A percentile compares a stretch with the other conserved stretches of the same genome.
Evolutionary conservation across 2,329 filamentous ascomycete species (phyloP).

Genomic region (Trichoderma arundinaceum): DNA sequence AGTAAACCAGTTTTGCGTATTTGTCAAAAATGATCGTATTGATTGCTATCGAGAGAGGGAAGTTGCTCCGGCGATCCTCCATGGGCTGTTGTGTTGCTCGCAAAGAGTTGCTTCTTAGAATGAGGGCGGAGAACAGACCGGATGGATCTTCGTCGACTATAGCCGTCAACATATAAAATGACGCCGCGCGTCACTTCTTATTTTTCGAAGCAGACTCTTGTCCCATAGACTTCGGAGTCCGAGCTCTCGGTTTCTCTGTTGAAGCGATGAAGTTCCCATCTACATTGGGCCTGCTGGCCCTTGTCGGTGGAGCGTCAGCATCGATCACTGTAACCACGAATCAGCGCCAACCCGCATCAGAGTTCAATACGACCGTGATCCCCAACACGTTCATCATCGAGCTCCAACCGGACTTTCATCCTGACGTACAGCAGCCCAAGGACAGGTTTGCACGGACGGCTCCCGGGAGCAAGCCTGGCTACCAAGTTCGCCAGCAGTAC

Average conservation of each 20-base stretch:
- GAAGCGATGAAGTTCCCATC: constrained; percentile 14
- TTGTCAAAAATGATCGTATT: neutral
- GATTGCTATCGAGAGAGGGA: neutral
- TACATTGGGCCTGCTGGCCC: constrained; percentile 1
- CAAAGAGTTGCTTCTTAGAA: neutral
- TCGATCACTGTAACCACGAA: neutral
- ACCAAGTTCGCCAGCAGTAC: constrained; percentile 17
- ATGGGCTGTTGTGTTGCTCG: neutral
- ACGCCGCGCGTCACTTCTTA: neutral
- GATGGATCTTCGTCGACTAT: neutral
- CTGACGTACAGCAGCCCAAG: neutral
- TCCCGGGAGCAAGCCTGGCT: neutral
- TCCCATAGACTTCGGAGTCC: neutral
- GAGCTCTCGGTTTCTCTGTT: neutral
- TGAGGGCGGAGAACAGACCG: neutral
- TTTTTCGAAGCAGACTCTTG: neutral
- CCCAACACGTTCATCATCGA: constrained; percentile 17
- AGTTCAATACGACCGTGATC: constrained; percentile 1
- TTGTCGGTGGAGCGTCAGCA: neutral
- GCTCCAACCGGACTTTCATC: constrained; percentile 30
- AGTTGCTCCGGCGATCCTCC: neutral
- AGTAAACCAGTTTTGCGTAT: neutral
- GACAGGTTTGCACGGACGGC: constrained; percentile 16
- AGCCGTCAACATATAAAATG: neutral
- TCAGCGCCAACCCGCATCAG: neutral